phyloP scores from a whole-genome alignment of 2,329 filamentous ascomycete genomes.

The Alternaria ventricosa region DNA sequence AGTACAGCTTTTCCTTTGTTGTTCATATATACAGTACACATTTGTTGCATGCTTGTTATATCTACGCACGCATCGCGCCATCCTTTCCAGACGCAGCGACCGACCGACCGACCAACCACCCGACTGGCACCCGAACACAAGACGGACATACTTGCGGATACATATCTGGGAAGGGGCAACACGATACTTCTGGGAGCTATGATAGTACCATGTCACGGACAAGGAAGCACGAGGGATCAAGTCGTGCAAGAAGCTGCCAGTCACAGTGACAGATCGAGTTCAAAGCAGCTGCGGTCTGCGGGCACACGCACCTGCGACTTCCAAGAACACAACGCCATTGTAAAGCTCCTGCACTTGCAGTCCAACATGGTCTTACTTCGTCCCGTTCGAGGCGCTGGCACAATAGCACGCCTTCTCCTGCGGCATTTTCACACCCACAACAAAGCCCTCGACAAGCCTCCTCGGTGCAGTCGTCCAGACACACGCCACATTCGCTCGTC shows the following conservation, averaged over 20 bases:
- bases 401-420: neutral
- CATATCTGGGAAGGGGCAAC: neutral
- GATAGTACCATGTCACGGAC: neutral
- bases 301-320: neutral
- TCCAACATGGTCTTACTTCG: neutral
- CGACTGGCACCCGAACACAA: neutral
- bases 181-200: neutral
- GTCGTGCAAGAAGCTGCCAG: neutral
- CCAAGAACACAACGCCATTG: neutral
- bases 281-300: neutral
- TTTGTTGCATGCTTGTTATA: neutral
- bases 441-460: conserved; percentile 11
- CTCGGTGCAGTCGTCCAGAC: neutral
- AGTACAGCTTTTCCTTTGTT: conserved; percentile 33
- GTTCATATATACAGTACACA: neutral
- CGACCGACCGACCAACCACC: conserved; percentile 6
- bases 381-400: neutral
- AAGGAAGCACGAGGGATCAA: neutral
- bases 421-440: neutral
- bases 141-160: neutral
- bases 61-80: neutral
- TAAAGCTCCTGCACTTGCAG: neutral
- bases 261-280: neutral
- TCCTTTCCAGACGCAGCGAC: neutral
- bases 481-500: conserved; percentile 4